Evolutionary conservation across 2,329 filamentous ascomycete genomes (phyloP).

Genomic region (Cryphonectria radicalis): DNA sequence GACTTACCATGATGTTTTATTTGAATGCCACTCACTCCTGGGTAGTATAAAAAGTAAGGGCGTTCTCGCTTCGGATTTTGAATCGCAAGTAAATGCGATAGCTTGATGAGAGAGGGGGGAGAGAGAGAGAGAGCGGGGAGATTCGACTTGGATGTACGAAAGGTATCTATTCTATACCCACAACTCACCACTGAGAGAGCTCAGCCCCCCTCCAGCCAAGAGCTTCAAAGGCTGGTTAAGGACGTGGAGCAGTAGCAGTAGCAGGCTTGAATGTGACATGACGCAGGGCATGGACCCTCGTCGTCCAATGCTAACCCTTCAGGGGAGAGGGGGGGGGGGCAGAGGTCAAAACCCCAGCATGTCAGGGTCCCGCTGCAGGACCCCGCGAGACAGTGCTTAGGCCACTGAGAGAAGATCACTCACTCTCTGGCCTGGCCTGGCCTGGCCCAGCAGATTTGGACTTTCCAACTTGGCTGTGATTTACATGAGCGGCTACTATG

Average conservation of each 20-base stretch:
- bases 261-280: constrained; percentile 6
- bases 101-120: background rate
- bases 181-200: constrained; percentile 23
- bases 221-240: background rate
- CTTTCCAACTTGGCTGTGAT: background rate
- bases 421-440: background rate
- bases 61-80: background rate
- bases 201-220: constrained; percentile 24
- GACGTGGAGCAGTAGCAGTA: constrained; percentile 8
- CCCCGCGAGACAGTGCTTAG: constrained; percentile 7
- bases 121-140: too few species aligned
- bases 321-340: background rate
- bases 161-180: background rate
- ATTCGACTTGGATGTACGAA: background rate
- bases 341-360: background rate
- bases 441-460: background rate
- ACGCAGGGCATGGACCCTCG: constrained; percentile 8
- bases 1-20: constrained; percentile 20
- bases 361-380: background rate
- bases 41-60: background rate
- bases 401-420: background rate
- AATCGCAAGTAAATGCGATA: background rate
- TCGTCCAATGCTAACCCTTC: constrained; percentile 16
- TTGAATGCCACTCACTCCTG: background rate
- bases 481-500: background rate